Conservation (phyloP, 176 grass and related monocot species). For the Juncus effusus region DNA sequence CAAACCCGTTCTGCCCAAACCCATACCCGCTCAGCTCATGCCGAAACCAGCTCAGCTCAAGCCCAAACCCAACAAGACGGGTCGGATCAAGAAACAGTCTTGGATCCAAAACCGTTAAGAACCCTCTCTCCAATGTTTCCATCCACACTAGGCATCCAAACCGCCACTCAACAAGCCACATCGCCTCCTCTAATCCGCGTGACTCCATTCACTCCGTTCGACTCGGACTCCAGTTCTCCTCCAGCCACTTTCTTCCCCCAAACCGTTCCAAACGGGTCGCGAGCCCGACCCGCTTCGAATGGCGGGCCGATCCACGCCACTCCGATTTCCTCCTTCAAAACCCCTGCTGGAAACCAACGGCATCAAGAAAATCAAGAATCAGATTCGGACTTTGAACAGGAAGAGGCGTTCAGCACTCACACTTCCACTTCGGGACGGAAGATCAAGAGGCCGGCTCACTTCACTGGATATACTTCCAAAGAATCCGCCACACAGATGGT, state of each 20-base stretch:
- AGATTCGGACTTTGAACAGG: constrained; percentile 38
- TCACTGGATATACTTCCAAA: constrained; percentile 29
- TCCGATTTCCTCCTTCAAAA: constrained; percentile 46
- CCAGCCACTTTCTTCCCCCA: constrained; percentile 14
- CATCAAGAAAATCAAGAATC: constrained; percentile 18
- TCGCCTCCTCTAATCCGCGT: constrained; percentile 52
- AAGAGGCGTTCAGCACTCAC: constrained; percentile 36
- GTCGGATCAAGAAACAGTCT: constrained; percentile 42
- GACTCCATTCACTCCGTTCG: constrained; percentile 40
- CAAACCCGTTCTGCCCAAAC: no score
- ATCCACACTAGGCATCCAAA: constrained; percentile 55
- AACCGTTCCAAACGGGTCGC: constrained; percentile 1
- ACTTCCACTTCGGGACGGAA: constrained; percentile 55
- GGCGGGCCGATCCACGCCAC: constrained; percentile 41
- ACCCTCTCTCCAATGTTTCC: constrained; percentile 90
- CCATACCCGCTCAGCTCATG: no score
- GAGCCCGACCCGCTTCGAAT: constrained; percentile 28
- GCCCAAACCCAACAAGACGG: constrained; percentile 12
- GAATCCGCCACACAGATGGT: constrained; percentile 2
- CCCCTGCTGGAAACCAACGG: not conserved
- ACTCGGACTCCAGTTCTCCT: not conserved
- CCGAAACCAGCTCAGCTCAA: not conserved
- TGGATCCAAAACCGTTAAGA: constrained; percentile 70
- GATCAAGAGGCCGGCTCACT: constrained; percentile 38
- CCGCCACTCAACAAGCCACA: constrained; percentile 41